Percentiles rank a stretch among this genome's conserved stretches.
Conservation (phyloP, 2,329 filamentous ascomycete genomes). For the Aspergillus sp. region DNA sequence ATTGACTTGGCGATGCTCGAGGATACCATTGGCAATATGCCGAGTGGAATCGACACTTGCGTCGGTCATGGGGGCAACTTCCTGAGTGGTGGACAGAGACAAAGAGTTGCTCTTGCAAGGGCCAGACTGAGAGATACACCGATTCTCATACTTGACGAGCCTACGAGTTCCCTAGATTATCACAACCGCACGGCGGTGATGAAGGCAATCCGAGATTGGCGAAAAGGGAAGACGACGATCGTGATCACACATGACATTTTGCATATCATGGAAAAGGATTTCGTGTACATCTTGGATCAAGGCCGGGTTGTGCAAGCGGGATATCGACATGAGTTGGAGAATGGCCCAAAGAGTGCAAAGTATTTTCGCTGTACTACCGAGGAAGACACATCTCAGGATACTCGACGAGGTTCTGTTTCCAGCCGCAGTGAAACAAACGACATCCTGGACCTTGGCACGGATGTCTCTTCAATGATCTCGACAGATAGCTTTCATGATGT, state of each 20-base stretch:
- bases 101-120: conserved; percentile 75
- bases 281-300: conserved; percentile 72
- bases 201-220: conserved; percentile 71
- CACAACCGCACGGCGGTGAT: conserved; percentile 64
- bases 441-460: background rate
- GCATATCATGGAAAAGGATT: conserved; percentile 69
- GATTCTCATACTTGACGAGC: conserved; percentile 81
- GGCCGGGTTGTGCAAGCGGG: conserved; percentile 67
- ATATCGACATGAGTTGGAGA: conserved; percentile 51
- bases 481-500: no score
- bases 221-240: conserved; percentile 77
- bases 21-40: conserved; percentile 61
- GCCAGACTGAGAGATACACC: conserved; percentile 72
- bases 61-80: conserved; percentile 66
- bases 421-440: background rate
- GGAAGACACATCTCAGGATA: background rate
- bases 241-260: conserved; percentile 87
- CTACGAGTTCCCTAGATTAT: conserved; percentile 81
- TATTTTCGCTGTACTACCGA: conserved; percentile 9
- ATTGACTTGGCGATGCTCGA: conserved; percentile 66
- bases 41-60: conserved; percentile 65
- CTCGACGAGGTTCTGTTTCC: background rate
- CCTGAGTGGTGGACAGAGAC: conserved; percentile 80
- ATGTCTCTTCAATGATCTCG: no score
- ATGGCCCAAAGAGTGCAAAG: conserved; percentile 21